Base-by-base conservation (phyloP, 441 rosid genomes). In the Corymbia citriodora region DNA sequence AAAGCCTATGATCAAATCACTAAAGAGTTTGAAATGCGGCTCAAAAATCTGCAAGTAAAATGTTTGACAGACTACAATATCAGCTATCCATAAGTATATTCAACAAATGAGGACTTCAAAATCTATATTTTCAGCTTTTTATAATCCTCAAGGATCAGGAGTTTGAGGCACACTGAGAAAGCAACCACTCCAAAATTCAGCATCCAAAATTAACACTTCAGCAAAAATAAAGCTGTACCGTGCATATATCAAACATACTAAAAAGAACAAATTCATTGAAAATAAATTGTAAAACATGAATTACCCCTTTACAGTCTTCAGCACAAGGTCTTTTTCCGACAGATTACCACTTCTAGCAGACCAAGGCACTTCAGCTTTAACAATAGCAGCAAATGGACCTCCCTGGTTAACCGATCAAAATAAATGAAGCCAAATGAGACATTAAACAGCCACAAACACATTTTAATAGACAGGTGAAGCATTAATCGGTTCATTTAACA, bases 361-460 rank as follows among this genome's bases (percentile, higher is more conserved):
- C 90, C 88, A 89, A 53, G 90, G 88, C 55, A 89, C 87, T 55
- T 89, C 72, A 55, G 57, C 90, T 88, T 89, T 89, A 49, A 81
- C 53, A 54, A 89, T 53, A 31, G 54, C 87, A 89, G 90, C 36
- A 57, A 49, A 21, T 3, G 90, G 70, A 23, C 87, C 90, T 31
- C 52, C 87, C 90, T 89, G 63, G 9, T 83, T 15, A 45, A 12
- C n/a, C 31, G 17, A 83, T 45, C 50, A 83, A 40, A 36, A 36
- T 81, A 25, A 83, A 25, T 83, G 54, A 33, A 83, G 54, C 87
- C 31, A 83, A 83, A 83, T 11, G 54, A 45, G 54, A 25, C 31
- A 27, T 83, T 53, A 25, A n/a, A 53, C 9, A 83, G 54, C n/a
- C 87, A 83, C 27, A 83, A 83, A 25, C 68, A 12, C 68, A 61